phyloP scores from a whole-genome alignment of 306 rosid genomes.

The Citrullus mucosospermus region DNA sequence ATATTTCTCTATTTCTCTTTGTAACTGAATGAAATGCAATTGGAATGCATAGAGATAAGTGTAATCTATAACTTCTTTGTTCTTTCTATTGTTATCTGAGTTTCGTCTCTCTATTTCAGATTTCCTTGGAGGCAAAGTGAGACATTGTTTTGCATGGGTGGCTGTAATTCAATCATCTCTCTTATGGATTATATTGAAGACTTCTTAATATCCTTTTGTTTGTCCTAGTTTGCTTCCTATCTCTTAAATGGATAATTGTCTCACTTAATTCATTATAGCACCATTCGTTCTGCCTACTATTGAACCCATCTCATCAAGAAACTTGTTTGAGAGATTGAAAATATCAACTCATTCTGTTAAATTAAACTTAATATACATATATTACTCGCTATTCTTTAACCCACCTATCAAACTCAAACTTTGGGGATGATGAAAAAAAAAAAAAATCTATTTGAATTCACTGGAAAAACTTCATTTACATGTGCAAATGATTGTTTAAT shows the following conservation, averaged over 20 bases:
- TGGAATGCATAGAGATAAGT: no score
- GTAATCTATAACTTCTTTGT: no score
- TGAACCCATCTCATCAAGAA: background rate
- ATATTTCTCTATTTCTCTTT: no score
- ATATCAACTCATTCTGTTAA: background rate
- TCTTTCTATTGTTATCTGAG: background rate
- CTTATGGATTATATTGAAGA: slow-evolving; percentile 2
- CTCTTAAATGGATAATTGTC: background rate
- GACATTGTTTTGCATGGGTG: background rate
- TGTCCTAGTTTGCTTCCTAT: background rate
- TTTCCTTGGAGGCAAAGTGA: background rate
- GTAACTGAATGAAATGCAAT: no score
- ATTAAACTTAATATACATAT: background rate
- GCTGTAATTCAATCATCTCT: background rate
- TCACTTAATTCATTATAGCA: background rate
- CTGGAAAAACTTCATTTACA: no score
- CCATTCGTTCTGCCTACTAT: background rate
- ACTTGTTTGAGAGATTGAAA: background rate
- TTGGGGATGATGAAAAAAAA: no score
- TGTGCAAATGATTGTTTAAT: no score
- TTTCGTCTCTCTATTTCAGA: background rate
- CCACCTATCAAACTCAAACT: background rate
- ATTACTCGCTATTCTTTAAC: background rate
- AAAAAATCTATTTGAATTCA: no score
- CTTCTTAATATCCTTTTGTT: background rate